These are phyloP conservation scores for Aspergillus ochraceoroseus DNA, from an alignment of 2,329 filamentous ascomycete genomes.

Conservation along the genomic window DNA sequence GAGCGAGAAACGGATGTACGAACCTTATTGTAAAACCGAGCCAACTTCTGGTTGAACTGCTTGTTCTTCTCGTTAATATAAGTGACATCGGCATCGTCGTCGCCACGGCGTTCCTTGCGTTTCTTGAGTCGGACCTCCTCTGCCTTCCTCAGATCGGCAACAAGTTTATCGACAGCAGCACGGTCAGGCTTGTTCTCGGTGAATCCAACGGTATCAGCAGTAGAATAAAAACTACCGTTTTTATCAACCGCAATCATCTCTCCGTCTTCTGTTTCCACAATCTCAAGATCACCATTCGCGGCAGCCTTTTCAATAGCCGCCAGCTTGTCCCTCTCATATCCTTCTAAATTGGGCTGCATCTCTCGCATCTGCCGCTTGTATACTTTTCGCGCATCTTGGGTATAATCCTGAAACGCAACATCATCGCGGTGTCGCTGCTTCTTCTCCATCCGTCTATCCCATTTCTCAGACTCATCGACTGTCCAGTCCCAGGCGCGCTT, in stretches of 20 bases:
- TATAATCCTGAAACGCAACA: slow-evolving; percentile 85
- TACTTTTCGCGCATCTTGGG: slow-evolving; percentile 79
- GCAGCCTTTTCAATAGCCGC: slow-evolving; percentile 80
- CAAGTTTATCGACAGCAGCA: slow-evolving; percentile 79
- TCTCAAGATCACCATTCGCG: slow-evolving; percentile 76
- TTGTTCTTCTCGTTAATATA: slow-evolving; percentile 99
- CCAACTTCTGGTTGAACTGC: slow-evolving; percentile 97
- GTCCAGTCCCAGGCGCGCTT: slow-evolving; percentile 99
- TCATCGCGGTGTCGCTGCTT: slow-evolving; percentile 75
- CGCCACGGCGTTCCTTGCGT: slow-evolving; percentile 71
- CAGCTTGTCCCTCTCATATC: slow-evolving; percentile 83
- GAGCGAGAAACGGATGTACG: slow-evolving; percentile 17
- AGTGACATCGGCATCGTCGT: slow-evolving; percentile 86
- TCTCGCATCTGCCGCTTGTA: slow-evolving; percentile 87
- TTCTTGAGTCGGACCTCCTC: slow-evolving; percentile 85
- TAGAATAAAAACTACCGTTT: slow-evolving; percentile 85
- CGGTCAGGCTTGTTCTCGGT: slow-evolving; percentile 81
- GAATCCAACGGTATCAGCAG: slow-evolving; percentile 75
- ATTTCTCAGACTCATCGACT: slow-evolving; percentile 84
- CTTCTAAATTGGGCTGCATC: slow-evolving; percentile 69
- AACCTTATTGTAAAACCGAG: slow-evolving; percentile 90
- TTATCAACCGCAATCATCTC: slow-evolving; percentile 92
- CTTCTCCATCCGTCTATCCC: slow-evolving; percentile 87
- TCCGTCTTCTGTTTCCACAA: slow-evolving; percentile 91
- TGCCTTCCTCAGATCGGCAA: slow-evolving; percentile 78